Conservation (phyloP, 108 stramenopile genomes). For the Cyclotella choctawhatcheeana region DNA sequence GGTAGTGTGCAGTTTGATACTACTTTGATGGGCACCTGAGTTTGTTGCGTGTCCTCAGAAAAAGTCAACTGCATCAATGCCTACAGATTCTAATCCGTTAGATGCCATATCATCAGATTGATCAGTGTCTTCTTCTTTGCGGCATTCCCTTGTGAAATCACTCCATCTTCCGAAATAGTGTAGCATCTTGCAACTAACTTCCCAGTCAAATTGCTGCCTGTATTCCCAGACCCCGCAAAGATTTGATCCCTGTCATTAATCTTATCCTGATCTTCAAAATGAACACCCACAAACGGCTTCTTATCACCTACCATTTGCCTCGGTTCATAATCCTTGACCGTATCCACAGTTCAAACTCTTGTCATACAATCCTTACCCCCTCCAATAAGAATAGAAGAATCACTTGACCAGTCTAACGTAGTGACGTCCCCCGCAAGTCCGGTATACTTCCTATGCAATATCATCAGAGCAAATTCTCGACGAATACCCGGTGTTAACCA, state of each 20-base stretch:
- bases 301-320: constrained; percentile 88
- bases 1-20: no score
- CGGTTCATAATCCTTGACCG: constrained; percentile 78
- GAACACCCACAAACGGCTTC: constrained; percentile 74
- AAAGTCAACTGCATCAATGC: constrained; percentile 79
- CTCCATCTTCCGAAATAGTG: constrained; percentile 92
- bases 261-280: constrained; percentile 58
- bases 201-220: constrained; percentile 35
- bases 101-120: constrained; percentile 33
- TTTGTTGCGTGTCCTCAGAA: constrained; percentile 60
- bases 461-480: constrained; percentile 93
- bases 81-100: constrained; percentile 53
- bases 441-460: constrained; percentile 89
- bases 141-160: constrained; percentile 89
- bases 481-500: constrained; percentile 90
- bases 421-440: constrained; percentile 89
- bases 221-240: constrained; percentile 39
- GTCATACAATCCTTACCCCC: constrained; percentile 86
- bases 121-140: constrained; percentile 28
- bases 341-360: constrained; percentile 89
- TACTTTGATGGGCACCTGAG: neutral
- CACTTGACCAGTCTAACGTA: constrained; percentile 87
- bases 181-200: constrained; percentile 65
- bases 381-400: constrained; percentile 86
- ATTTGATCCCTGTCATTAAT: constrained; percentile 49